phyloP scores from a whole-genome alignment of 2,329 filamentous ascomycete genomes.

The Colletotrichum sp. region DNA sequence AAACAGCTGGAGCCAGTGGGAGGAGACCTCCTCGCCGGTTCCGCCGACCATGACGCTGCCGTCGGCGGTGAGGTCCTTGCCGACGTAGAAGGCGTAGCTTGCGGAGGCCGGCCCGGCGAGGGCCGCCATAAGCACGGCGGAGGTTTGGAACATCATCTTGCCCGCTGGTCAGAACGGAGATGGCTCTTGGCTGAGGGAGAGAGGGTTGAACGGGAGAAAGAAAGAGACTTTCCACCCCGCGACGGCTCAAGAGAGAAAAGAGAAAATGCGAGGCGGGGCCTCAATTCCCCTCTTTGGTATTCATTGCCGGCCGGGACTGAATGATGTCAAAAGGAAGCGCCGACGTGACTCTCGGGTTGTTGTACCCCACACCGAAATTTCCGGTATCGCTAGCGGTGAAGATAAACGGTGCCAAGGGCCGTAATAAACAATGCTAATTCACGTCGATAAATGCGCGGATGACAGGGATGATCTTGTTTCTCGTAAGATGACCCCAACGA shows the following conservation, averaged over 20 bases:
- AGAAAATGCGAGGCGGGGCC: not conserved
- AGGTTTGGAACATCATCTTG: constrained; percentile 10
- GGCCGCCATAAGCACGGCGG: constrained; percentile 8
- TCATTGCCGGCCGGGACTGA: not conserved
- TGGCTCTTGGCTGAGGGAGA: not conserved
- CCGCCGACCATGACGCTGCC: constrained; percentile 48
- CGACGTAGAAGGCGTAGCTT: constrained; percentile 54
- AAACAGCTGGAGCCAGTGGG: constrained; percentile 51
- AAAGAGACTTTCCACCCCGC: not conserved
- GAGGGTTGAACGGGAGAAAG: not conserved
- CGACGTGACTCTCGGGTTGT: constrained; percentile 1
- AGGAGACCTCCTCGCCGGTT: constrained; percentile 52
- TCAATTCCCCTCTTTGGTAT: not conserved
- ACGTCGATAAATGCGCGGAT: not conserved
- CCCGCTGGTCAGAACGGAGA: not conserved
- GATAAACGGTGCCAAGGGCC: constrained; percentile 1
- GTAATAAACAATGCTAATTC: not conserved
- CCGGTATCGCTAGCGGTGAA: constrained; percentile 16
- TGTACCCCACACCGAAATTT: constrained; percentile 14
- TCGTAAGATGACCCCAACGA: not conserved
- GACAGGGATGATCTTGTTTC: constrained; percentile 15
- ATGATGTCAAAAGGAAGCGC: constrained; percentile 2
- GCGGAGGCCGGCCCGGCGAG: constrained; percentile 27
- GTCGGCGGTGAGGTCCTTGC: constrained; percentile 46
- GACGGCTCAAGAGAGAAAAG: not conserved